Base-by-base conservation (phyloP, 1,284 basidiomycete species). In the Leccinum insolens region DNA sequence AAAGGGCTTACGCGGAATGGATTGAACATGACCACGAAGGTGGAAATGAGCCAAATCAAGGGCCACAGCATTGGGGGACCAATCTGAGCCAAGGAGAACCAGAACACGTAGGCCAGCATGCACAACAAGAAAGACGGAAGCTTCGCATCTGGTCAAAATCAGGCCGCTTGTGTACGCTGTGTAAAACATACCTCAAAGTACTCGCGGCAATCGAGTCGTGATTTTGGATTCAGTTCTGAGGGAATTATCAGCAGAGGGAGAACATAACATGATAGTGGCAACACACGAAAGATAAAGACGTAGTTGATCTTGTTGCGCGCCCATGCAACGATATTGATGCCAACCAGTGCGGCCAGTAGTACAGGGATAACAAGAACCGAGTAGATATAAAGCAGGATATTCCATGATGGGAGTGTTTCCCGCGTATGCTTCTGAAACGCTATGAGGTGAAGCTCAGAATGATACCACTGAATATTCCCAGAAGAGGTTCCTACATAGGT, bases 251-350 rank as follows among this genome's bases (percentile, higher is more conserved):
- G 31, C 41, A 71, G 58, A 37, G 17, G 57, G 5, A 4, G 15
- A 58, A 49, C 2, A 11, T 20, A 60, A 9, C 7, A n/a, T 31
- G 7, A n/a, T 57, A 14, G 28, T 15, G 31, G 25, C 25, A 25
- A 74, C 84, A 64, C 67, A 93, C 92, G 90, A 73, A 98, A 96
- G 64, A 98, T 96, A 78, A 98, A 97, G 22, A 89, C 85, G 71
- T 95, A 95, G 77, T 97, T 98, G 75, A 98, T 95, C 59, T 93
- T 84, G 4, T 89, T 84, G 2, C 81, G 78, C 0, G 89, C 85
- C 93, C 94, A 98, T 0, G 91, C 92, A 17, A 89, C 74, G 11
- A 98, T 73, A 77, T 99, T 97, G 58, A 94, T 68, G 31, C 93
- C 93, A 61, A 98, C 88, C 0, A 98, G 81, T 41, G 96, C 74